Evolutionary conservation across 805 yeast species (phyloP).

Genomic region (Lipomyces kockii): DNA sequence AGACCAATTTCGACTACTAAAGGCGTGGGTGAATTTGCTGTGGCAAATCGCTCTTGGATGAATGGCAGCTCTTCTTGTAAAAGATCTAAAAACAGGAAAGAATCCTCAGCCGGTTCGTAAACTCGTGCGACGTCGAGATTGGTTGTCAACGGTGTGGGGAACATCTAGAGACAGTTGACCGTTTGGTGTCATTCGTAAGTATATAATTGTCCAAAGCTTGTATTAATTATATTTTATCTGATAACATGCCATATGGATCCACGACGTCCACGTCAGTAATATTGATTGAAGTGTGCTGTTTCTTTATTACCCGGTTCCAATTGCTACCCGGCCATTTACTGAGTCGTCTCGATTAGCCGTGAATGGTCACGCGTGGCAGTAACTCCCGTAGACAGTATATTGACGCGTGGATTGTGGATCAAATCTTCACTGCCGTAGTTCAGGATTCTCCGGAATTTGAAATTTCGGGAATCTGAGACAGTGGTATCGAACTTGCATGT

Average conservation of each 20-base stretch:
- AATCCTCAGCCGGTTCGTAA: conserved; percentile 95
- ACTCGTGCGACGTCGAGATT: conserved; percentile 69
- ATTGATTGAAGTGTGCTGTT: too few relatives aligned
- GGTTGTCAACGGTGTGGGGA: conserved; percentile 72
- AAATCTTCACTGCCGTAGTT: background rate
- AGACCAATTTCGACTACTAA: conserved; percentile 83
- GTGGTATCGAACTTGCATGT: background rate
- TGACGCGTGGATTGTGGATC: background rate
- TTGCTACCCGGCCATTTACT: too few relatives aligned
- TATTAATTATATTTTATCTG: background rate
- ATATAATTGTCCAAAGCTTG: background rate
- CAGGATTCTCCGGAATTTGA: background rate
- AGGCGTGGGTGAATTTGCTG: conserved; percentile 46
- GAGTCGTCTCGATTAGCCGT: too few relatives aligned
- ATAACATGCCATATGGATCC: background rate
- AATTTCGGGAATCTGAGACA: background rate
- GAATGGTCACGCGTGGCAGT: too few relatives aligned
- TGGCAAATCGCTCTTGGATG: conserved; percentile 38
- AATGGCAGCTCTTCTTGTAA: conserved; percentile 63
- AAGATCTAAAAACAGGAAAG: conserved; percentile 79
- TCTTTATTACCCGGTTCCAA: too few relatives aligned
- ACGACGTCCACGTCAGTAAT: too few relatives aligned
- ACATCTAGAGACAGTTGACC: conserved; percentile 52
- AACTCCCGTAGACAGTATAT: too few relatives aligned
- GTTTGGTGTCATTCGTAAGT: background rate